phyloP scores from a whole-genome alignment of 2,329 filamentous ascomycete genomes.

The Chaetomiaceae sp. region DNA sequence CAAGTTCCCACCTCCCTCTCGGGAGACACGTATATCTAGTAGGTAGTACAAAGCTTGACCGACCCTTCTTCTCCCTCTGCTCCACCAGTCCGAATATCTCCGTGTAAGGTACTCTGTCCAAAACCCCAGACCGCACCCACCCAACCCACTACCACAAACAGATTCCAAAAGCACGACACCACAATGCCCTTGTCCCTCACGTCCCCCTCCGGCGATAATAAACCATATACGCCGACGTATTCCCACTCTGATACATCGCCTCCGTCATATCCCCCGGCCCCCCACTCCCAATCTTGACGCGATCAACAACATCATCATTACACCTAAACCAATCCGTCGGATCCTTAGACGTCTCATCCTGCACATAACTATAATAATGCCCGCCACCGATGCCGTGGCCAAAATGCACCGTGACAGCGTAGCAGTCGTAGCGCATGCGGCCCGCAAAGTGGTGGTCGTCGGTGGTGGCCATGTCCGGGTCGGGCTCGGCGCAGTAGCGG shows the following conservation, averaged over 20 bases:
- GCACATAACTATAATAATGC: slow-evolving; percentile 73
- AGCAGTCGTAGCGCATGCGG: slow-evolving; percentile 76
- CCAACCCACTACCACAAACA: no score
- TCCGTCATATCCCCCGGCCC: slow-evolving; percentile 33
- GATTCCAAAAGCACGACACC: no score
- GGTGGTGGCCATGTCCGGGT: slow-evolving; percentile 26
- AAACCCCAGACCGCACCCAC: background rate
- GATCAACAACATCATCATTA: slow-evolving; percentile 41
- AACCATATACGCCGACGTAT: slow-evolving; percentile 43
- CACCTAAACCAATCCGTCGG: slow-evolving; percentile 45
- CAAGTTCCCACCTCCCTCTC: no score
- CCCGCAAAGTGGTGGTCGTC: slow-evolving; percentile 39
- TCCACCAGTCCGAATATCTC: background rate
- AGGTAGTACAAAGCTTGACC: no score
- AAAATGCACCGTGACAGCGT: slow-evolving; percentile 75
- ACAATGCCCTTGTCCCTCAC: no score
- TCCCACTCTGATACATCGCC: slow-evolving; percentile 36
- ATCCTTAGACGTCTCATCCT: slow-evolving; percentile 46
- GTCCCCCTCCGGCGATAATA: slow-evolving; percentile 34
- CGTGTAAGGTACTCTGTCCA: background rate
- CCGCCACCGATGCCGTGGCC: slow-evolving; percentile 65
- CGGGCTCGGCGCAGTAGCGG: slow-evolving; percentile 36
- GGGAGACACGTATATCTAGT: no score
- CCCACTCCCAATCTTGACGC: slow-evolving; percentile 39
- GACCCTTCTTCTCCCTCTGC: no score